These are phyloP conservation scores for Rhizopus sp. DNA, from an alignment of 371 early-diverging fungal species.

Conservation along the genomic window DNA sequence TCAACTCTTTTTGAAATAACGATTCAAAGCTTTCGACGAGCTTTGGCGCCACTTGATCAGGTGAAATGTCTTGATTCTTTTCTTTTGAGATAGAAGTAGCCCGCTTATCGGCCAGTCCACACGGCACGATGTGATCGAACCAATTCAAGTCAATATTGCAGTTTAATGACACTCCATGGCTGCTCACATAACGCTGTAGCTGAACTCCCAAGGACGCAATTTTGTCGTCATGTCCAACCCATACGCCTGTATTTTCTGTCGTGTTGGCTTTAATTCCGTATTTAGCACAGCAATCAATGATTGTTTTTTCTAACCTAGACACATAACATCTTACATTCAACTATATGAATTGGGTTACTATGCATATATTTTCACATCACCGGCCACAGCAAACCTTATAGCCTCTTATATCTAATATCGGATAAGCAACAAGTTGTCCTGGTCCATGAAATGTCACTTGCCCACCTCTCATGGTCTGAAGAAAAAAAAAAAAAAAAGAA, in stretches of 20 bases:
- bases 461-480: conserved; percentile 81
- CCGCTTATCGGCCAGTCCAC: conserved; percentile 80
- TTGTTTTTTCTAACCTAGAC: conserved; percentile 69
- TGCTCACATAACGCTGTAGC: conserved; percentile 85
- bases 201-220: conserved; percentile 88
- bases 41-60: conserved; percentile 26
- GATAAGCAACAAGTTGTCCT: conserved; percentile 96
- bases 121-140: conserved; percentile 90
- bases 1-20: conserved; percentile 30
- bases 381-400: conserved; percentile 33
- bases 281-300: conserved; percentile 72
- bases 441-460: conserved; percentile 97
- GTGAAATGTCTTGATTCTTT: conserved; percentile 13
- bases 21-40: conserved; percentile 33
- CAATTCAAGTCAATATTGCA: conserved; percentile 84
- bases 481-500: too few relatives aligned
- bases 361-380: conserved; percentile 1
- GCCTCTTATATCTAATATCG: conserved; percentile 80
- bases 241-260: conserved; percentile 84
- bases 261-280: conserved; percentile 70
- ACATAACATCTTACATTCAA: conserved; percentile 82
- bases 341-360: conserved; percentile 24
- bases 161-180: conserved; percentile 94
- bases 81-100: conserved; percentile 76
- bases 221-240: conserved; percentile 76